Evolutionary conservation across 345 rosid genomes (phyloP).

Genomic region (Angophora floribunda): DNA sequence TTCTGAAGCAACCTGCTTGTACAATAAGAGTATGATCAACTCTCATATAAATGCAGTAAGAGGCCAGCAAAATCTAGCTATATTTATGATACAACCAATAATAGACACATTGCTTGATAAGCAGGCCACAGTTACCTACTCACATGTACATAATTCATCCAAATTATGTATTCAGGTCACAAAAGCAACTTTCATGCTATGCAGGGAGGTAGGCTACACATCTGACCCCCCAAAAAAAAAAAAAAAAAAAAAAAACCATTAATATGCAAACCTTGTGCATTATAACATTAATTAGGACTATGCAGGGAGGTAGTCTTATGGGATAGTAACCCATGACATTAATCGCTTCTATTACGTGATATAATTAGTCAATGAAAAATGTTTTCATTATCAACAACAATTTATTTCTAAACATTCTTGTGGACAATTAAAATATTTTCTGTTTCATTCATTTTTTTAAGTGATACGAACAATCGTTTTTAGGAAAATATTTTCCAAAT

Average conservation of each 20-base stretch:
- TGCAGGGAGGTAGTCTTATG: background rate
- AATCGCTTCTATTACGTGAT: background rate
- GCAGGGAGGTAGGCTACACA: background rate
- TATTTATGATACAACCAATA: background rate
- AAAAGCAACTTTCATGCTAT: background rate
- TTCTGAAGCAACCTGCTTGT: constrained; percentile 57
- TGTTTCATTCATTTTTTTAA: background rate
- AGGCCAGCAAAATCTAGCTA: background rate
- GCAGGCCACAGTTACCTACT: background rate
- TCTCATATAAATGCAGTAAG: background rate
- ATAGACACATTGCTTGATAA: background rate
- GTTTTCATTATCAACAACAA: background rate
- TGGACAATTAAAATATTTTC: background rate
- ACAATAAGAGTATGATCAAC: background rate
- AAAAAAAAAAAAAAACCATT: too few relatives aligned
- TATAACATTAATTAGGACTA: background rate
- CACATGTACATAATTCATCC: background rate
- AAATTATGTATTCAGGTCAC: background rate
- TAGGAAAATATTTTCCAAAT: background rate
- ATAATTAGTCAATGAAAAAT: background rate
- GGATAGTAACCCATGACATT: background rate
- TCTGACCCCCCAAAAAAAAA: background rate
- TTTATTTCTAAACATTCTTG: background rate
- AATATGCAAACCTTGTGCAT: background rate
- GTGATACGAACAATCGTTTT: background rate